Conservation (phyloP, 345 rosid genomes). For the Melastoma malabathricum region DNA sequence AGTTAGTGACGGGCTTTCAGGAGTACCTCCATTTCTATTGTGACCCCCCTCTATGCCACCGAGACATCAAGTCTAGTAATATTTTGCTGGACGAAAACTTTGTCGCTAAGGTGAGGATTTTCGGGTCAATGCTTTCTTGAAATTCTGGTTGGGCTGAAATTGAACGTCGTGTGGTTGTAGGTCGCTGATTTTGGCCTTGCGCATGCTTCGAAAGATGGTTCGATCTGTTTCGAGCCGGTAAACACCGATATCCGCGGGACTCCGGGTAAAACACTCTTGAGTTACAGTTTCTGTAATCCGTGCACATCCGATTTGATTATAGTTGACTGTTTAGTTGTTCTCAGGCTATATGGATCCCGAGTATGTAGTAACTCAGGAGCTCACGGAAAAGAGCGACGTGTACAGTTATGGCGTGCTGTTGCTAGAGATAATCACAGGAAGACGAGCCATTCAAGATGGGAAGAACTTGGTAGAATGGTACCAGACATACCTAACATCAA, state of each 20-base stretch:
- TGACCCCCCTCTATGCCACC: slow-evolving; percentile 90
- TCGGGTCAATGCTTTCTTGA: not conserved
- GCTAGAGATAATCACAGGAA: slow-evolving; percentile 67
- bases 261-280: slow-evolving; percentile 47
- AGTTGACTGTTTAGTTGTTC: slow-evolving; percentile 8
- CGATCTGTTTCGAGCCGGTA: slow-evolving; percentile 76
- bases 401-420: slow-evolving; percentile 92
- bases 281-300: not conserved
- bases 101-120: slow-evolving; percentile 61
- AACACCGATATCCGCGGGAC: slow-evolving; percentile 88
- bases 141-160: not conserved
- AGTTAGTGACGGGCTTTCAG: slow-evolving; percentile 20
- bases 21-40: slow-evolving; percentile 96
- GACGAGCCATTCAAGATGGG: slow-evolving; percentile 65
- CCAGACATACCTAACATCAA: slow-evolving; percentile 37
- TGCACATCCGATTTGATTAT: not conserved
- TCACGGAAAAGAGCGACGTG: slow-evolving; percentile 82
- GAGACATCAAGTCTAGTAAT: slow-evolving; percentile 97
- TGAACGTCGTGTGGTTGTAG: slow-evolving; percentile 21
- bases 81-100: slow-evolving; percentile 78
- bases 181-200: slow-evolving; percentile 97
- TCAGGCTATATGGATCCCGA: slow-evolving; percentile 97
- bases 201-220: slow-evolving; percentile 83
- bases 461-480: slow-evolving; percentile 69
- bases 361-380: slow-evolving; percentile 70